Conservation (phyloP, 2,329 filamentous ascomycete genomes). For the Emmonsiellopsis sp. region DNA sequence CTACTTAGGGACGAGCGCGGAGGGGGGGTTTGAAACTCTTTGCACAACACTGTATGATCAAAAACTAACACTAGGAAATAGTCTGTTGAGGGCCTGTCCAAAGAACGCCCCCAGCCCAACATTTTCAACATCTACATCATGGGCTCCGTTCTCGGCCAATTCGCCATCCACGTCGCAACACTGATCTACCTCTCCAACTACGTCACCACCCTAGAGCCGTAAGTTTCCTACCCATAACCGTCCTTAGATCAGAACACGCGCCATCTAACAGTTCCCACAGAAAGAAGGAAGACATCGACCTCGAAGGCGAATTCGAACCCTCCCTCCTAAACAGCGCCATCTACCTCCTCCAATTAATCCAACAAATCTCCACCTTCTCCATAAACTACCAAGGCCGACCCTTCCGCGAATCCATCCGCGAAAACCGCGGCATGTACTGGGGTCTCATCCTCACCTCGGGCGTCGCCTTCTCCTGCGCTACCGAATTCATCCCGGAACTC, state of each 20-base stretch:
- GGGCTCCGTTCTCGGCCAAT: constrained; percentile 91
- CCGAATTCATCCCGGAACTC: constrained; percentile 89
- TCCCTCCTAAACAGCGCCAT: constrained; percentile 94
- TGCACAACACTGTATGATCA: background rate
- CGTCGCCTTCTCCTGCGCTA: constrained; percentile 88
- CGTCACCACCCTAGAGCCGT: constrained; percentile 79
- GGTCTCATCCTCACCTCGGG: constrained; percentile 82
- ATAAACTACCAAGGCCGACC: constrained; percentile 99
- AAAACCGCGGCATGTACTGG: constrained; percentile 98
- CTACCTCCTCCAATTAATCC: constrained; percentile 93
- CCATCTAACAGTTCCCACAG: constrained; percentile 25
- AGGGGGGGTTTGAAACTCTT: too few species aligned
- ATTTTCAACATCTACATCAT: constrained; percentile 99
- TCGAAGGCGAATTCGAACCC: constrained; percentile 89
- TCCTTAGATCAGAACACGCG: background rate
- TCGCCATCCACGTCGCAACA: constrained; percentile 88
- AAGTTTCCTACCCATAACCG: constrained; percentile 34
- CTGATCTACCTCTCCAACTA: constrained; percentile 88
- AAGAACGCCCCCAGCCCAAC: constrained; percentile 94
- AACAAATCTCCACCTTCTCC: constrained; percentile 97
- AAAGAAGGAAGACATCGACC: constrained; percentile 59
- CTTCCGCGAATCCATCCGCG: constrained; percentile 89
- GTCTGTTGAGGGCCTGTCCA: constrained; percentile 88
- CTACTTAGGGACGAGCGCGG: background rate
- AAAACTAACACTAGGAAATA: constrained; percentile 17